Percentiles rank a stretch among this genome's conserved stretches.
phyloP scores from a whole-genome alignment of 2,329 filamentous ascomycete species.

The Talaromyces verruculosus region DNA sequence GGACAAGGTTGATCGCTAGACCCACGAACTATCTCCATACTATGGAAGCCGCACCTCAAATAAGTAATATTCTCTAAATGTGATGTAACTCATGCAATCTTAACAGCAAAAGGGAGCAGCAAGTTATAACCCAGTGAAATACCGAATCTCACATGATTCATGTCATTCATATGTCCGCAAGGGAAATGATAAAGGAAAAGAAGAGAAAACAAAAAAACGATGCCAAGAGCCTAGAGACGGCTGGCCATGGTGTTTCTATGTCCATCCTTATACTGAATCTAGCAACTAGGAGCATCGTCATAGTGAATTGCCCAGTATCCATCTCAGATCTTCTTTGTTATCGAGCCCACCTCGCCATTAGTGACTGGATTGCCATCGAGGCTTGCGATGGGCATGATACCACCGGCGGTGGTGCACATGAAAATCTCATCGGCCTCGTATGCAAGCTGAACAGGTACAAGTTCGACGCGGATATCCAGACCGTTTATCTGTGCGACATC shows the following conservation, averaged over 20 bases:
- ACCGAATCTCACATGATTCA: no score
- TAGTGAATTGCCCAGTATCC: conserved; percentile 53
- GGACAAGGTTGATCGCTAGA: conserved; percentile 36
- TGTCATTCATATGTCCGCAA: no score
- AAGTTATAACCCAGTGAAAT: no score
- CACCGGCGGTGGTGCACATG: conserved; percentile 56
- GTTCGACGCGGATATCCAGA: conserved; percentile 43
- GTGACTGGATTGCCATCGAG: conserved; percentile 48
- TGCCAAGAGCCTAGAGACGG: not conserved
- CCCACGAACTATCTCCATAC: conserved; percentile 33
- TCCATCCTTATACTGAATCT: conserved; percentile 12
- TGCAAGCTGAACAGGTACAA: conserved; percentile 43
- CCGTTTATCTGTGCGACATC: conserved; percentile 44
- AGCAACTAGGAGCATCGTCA: conserved; percentile 39
- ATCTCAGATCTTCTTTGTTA: conserved; percentile 54
- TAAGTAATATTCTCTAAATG: no score
- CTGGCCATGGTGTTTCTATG: not conserved
- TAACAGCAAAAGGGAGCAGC: no score
- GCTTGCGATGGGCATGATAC: conserved; percentile 53
- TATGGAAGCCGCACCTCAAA: no score
- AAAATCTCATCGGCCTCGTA: conserved; percentile 53
- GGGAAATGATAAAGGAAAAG: not conserved
- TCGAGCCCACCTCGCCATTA: conserved; percentile 46
- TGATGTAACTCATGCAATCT: no score
- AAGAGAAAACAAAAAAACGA: not conserved